Conservation (phyloP, 2,329 filamentous ascomycete genomes). For the Fusarium lateritium region DNA sequence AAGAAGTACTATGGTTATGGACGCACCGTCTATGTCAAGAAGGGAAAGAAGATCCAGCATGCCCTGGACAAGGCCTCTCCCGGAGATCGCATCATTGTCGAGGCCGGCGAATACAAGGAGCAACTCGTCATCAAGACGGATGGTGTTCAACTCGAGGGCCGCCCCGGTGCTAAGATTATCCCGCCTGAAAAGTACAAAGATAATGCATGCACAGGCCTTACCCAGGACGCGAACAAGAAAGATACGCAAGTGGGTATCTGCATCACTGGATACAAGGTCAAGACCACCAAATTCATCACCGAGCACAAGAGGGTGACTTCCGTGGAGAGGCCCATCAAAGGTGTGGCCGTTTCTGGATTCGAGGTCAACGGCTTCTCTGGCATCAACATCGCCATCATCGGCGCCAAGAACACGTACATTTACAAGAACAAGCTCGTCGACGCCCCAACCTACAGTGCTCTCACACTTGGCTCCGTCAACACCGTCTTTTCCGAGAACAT, state of each 20-base stretch:
- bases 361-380: conserved; percentile 52
- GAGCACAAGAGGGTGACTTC: conserved; percentile 53
- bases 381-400: conserved; percentile 56
- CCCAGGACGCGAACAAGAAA: conserved; percentile 31
- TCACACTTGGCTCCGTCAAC: conserved; percentile 55
- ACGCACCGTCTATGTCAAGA: conserved; percentile 38
- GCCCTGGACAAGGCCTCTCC: conserved; percentile 49
- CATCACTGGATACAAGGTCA: conserved; percentile 50
- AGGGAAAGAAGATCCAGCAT: conserved; percentile 50
- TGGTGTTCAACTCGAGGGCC: conserved; percentile 52
- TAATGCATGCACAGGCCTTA: conserved; percentile 54
- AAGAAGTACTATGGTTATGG: conserved; percentile 11
- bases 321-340: conserved; percentile 48
- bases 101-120: conserved; percentile 53
- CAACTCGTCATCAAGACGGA: conserved; percentile 55
- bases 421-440: conserved; percentile 40
- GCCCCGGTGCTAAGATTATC: conserved; percentile 45
- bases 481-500: conserved; percentile 50
- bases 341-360: conserved; percentile 54
- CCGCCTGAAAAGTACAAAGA: conserved; percentile 41
- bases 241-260: conserved; percentile 53
- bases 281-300: conserved; percentile 40
- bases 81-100: conserved; percentile 53
- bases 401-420: conserved; percentile 46
- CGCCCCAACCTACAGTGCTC: conserved; percentile 50